These are phyloP conservation scores for Pterocarpus santalinus DNA, from an alignment of 306 rosid genomes.

Conservation along the genomic window DNA sequence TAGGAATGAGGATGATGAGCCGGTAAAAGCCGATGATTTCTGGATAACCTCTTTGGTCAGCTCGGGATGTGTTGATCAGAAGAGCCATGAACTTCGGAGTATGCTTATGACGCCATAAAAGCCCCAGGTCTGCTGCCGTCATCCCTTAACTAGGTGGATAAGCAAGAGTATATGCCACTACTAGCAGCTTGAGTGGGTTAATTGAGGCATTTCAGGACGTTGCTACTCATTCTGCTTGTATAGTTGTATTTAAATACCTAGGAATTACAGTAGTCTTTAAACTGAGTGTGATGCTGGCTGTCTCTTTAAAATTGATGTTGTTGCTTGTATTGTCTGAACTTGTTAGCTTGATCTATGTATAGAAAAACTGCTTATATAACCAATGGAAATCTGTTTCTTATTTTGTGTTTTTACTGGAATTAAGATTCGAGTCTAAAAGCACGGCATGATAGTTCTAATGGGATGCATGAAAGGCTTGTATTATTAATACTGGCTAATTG, in stretches of 20 bases:
- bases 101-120: conserved; percentile 58
- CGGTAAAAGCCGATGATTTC: conserved; percentile 83
- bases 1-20: conserved; percentile 89
- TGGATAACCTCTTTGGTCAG: conserved; percentile 84
- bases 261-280: conserved; percentile 11
- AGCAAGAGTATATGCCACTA: conserved; percentile 3
- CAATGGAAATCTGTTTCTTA: not conserved
- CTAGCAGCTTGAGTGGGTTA: conserved; percentile 20
- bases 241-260: not conserved
- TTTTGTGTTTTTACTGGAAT: not conserved
- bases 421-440: conserved; percentile 26
- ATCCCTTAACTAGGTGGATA: not conserved
- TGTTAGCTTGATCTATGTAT: conserved; percentile 21
- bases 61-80: conserved; percentile 72
- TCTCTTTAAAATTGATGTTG: conserved; percentile 19
- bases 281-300: not conserved
- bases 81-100: conserved; percentile 57
- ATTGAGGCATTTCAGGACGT: conserved; percentile 24
- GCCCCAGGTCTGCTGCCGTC: not conserved
- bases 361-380: conserved; percentile 11
- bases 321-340: conserved; percentile 33
- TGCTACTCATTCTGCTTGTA: conserved; percentile 38
- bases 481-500: too few species aligned
- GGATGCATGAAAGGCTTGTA: not conserved
- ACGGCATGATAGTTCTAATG: conserved; percentile 5